A percentile compares a stretch with the other conserved stretches of the same genome.
Evolutionary conservation across 2,329 filamentous ascomycete species (phyloP).

Genomic region (Penicillium fuscoglaucum): DNA sequence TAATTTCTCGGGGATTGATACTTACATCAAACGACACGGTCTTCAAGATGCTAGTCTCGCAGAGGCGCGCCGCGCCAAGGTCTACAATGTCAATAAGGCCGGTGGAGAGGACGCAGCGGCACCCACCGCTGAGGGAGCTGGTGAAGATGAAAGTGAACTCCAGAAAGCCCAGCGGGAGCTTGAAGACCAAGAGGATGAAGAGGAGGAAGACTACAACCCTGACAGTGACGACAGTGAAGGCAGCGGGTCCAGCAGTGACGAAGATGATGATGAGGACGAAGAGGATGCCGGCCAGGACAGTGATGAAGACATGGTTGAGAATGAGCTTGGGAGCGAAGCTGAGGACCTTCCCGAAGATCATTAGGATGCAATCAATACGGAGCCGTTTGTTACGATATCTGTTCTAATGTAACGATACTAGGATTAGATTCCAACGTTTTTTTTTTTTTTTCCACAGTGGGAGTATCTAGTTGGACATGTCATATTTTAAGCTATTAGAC

Average conservation of each 20-base stretch:
- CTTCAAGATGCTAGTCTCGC: constrained; percentile 65
- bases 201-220: constrained; percentile 54
- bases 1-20: constrained; percentile 62
- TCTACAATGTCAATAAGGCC: constrained; percentile 52
- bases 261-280: constrained; percentile 36
- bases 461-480: constrained; percentile 24
- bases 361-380: constrained; percentile 10
- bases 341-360: constrained; percentile 41
- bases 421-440: neutral
- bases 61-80: constrained; percentile 60
- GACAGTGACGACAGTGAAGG: constrained; percentile 53
- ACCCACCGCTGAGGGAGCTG: constrained; percentile 34
- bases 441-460: too few species aligned
- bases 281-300: constrained; percentile 31
- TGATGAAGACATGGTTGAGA: constrained; percentile 36
- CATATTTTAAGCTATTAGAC: constrained; percentile 11
- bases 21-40: constrained; percentile 61
- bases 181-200: constrained; percentile 50
- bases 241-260: constrained; percentile 47
- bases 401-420: constrained; percentile 1
- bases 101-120: constrained; percentile 30
- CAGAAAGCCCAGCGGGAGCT: constrained; percentile 59
- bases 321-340: constrained; percentile 48
- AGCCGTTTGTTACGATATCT: neutral
- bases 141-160: constrained; percentile 58